Conservation (phyloP, 768 basidiomycete genomes). For the Tylopilus subfusipes region DNA sequence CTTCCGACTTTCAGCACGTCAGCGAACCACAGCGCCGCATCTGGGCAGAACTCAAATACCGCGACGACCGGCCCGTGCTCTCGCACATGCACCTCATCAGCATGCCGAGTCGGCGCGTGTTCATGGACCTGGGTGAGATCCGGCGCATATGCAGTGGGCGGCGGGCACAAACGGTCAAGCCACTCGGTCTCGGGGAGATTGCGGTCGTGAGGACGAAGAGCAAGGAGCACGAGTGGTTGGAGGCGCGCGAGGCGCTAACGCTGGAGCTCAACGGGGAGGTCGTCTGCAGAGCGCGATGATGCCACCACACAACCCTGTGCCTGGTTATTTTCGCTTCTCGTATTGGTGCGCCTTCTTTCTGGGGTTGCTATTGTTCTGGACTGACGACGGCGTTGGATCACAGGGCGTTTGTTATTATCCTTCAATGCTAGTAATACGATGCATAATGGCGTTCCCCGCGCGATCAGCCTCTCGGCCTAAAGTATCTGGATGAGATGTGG, state of each 20-base stretch:
- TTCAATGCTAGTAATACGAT: background rate
- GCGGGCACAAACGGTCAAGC: conserved; percentile 74
- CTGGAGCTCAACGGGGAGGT: conserved; percentile 81
- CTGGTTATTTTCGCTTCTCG: background rate
- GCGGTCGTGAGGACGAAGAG: conserved; percentile 74
- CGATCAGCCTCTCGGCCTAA: background rate
- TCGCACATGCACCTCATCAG: conserved; percentile 76
- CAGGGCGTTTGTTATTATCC: background rate
- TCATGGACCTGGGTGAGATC: conserved; percentile 72
- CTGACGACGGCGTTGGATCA: conserved; percentile 3
- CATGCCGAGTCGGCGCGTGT: conserved; percentile 76
- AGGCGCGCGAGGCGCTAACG: conserved; percentile 88
- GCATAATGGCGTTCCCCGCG: too few relatives aligned
- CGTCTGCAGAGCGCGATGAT: conserved; percentile 69
- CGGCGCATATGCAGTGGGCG: conserved; percentile 76
- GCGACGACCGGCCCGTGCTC: conserved; percentile 84
- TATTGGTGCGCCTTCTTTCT: background rate
- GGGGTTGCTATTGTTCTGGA: background rate
- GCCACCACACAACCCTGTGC: too few relatives aligned
- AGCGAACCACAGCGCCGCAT: conserved; percentile 71
- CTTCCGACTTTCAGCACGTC: conserved; percentile 54
- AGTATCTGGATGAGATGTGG: too few relatives aligned
- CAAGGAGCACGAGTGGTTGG: conserved; percentile 79
- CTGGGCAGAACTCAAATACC: conserved; percentile 94
- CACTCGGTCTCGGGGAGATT: conserved; percentile 90